Conservation (phyloP, 1,284 basidiomycete species). For the Heliocybe sulcata region DNA sequence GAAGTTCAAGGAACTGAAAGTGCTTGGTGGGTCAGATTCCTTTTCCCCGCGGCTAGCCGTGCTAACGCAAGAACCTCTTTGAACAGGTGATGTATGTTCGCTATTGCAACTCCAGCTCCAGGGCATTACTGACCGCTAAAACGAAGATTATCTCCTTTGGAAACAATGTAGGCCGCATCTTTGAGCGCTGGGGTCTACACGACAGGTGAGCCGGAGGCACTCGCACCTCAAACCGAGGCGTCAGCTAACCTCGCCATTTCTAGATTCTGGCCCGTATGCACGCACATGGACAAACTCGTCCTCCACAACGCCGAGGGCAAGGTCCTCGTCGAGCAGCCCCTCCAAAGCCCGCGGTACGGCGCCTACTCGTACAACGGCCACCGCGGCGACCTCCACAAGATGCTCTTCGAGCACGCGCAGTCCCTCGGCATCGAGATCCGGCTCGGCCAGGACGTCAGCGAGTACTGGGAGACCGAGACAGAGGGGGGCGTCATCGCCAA, state of each 20-base stretch:
- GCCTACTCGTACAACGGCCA: slow-evolving; percentile 18
- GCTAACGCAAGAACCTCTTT: too few species aligned
- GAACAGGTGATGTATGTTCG: slow-evolving; percentile 8
- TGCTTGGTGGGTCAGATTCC: slow-evolving; percentile 10
- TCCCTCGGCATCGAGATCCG: slow-evolving; percentile 18
- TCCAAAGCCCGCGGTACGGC: slow-evolving; percentile 12
- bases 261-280: slow-evolving; percentile 18
- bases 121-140: neutral
- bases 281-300: slow-evolving; percentile 10
- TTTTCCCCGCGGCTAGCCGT: too few species aligned
- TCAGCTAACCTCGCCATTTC: neutral
- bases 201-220: slow-evolving; percentile 5
- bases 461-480: slow-evolving; percentile 18
- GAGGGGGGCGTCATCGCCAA: slow-evolving; percentile 16
- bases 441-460: slow-evolving; percentile 16
- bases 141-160: slow-evolving; percentile 8
- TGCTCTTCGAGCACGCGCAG: slow-evolving; percentile 16
- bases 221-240: too few species aligned
- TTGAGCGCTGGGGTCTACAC: slow-evolving; percentile 10
- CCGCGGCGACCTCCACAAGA: slow-evolving; percentile 16
- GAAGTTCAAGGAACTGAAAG: slow-evolving; percentile 11
- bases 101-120: neutral
- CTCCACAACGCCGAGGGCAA: slow-evolving; percentile 16
- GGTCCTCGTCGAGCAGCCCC: slow-evolving; percentile 14
- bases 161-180: slow-evolving; percentile 7